Base-by-base conservation (phyloP, 1,284 basidiomycete species). In the Hortiboletus rubellus region DNA sequence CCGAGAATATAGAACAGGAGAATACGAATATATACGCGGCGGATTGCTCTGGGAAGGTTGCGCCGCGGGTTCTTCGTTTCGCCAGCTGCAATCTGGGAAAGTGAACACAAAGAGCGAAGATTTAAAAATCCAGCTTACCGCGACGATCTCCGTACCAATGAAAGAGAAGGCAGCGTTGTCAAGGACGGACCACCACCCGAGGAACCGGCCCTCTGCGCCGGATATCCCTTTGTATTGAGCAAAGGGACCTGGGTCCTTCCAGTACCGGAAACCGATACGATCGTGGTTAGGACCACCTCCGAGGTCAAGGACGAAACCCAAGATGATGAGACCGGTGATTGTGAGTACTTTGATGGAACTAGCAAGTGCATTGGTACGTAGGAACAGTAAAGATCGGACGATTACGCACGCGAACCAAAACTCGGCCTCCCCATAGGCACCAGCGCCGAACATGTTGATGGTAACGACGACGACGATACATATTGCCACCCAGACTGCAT, bases 101-200 rank as follows among this genome's bases (percentile, higher is more conserved):
- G 30, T 63, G 53, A 66, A 42, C 27, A 43, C 7, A 15, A 46
- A 11, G 55, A 30, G 37, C 9, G 22, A 38, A 33, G 22, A 52
- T 36, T 18, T 46, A 42, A 22, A 14, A 5, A 46, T 8, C 14
- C 75, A 70, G 63, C 87, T 76, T 70, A 91, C 82, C 22, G 87
- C 89, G 47, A 91, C 85, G 55, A 91, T 86, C 68, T 92, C 89
- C 3, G 88, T 89, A 54, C 89, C 86, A 53, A 87, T 84, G 73
- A 84, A 90, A 22, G 83, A 85, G 76, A 91, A 91, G 1, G 87
- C 86, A n/a, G 88, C 86, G 46, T 82, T 80, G 14, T 76, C 74
- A 66, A 81, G 73, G 55, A 82, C 81, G 56, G 77, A 67, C 78
- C 81, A 76, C 76, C 77, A 82, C 54, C 82, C 77, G 52, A 85